phyloP scores from a whole-genome alignment of 306 rosid genomes.

The Dicorynia guianensis region DNA sequence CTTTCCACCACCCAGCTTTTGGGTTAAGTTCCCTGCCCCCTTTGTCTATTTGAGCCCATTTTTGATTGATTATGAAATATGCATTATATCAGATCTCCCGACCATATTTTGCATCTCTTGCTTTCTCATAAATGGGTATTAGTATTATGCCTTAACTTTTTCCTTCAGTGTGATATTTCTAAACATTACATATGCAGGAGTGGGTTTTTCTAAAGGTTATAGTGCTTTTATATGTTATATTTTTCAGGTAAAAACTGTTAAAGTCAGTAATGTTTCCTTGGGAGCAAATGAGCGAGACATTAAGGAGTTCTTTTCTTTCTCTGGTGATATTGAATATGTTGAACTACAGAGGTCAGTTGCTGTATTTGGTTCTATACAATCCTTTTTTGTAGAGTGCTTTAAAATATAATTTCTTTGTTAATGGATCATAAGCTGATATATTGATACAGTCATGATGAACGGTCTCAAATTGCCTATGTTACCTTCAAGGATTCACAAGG shows the following conservation, averaged over 20 bases:
- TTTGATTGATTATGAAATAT: not conserved
- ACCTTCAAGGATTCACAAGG: conserved; percentile 93
- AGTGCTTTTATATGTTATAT: not conserved
- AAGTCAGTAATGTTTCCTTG: conserved; percentile 85
- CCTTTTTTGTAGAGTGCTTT: conserved; percentile 22
- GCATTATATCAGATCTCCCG: not conserved
- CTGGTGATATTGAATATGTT: conserved; percentile 89
- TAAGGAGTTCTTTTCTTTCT: conserved; percentile 90
- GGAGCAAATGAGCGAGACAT: conserved; percentile 93
- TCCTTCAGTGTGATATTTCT: conserved; percentile 13
- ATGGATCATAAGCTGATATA: conserved; percentile 25
- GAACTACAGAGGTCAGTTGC: conserved; percentile 75
- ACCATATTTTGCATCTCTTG: not conserved
- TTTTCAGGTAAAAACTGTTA: conserved; percentile 71
- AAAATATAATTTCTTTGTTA: not conserved
- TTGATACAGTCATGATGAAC: conserved; percentile 78
- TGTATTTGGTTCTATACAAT: conserved; percentile 6
- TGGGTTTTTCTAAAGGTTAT: conserved; percentile 21
- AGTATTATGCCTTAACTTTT: conserved; percentile 20
- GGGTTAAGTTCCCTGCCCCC: not conserved
- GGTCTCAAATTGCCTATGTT: conserved; percentile 88
- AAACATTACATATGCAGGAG: conserved; percentile 31
- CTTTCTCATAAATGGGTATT: not conserved
- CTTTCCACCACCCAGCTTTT: not conserved
- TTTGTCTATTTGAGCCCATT: not conserved